A percentile compares a stretch with the other conserved stretches of the same genome.
phyloP scores from a whole-genome alignment of 2,329 filamentous ascomycete genomes.

The Trichoderma atroviride region DNA sequence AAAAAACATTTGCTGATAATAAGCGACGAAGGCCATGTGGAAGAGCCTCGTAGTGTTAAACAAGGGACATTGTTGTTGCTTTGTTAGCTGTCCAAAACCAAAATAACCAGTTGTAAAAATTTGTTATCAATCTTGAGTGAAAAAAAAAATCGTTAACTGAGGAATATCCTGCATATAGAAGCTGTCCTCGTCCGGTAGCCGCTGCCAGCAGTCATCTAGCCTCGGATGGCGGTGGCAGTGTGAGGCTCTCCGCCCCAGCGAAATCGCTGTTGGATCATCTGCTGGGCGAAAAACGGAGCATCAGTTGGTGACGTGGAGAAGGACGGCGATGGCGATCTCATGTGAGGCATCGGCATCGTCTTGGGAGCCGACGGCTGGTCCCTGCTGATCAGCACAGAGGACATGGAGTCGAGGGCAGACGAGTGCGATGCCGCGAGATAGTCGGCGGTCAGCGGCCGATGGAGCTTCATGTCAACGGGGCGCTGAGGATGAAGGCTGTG shows the following conservation, averaged over 20 bases:
- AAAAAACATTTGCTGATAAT: neutral
- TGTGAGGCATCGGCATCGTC: slow-evolving; percentile 42
- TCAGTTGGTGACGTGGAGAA: slow-evolving; percentile 51
- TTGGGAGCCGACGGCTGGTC: slow-evolving; percentile 38
- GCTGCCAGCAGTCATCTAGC: slow-evolving; percentile 37
- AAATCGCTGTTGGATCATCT: slow-evolving; percentile 49
- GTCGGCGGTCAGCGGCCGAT: slow-evolving; percentile 30
- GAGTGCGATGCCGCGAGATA: slow-evolving; percentile 29
- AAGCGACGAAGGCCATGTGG: neutral
- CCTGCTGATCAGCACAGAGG: slow-evolving; percentile 35
- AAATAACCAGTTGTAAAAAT: slow-evolving; percentile 2
- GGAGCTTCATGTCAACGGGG: slow-evolving; percentile 27
- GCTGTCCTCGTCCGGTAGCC: slow-evolving; percentile 25
- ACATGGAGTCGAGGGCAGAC: slow-evolving; percentile 32
- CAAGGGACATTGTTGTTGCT: neutral
- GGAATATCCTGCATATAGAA: slow-evolving; percentile 13
- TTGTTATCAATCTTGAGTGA: neutral
- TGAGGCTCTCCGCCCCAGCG: slow-evolving; percentile 53
- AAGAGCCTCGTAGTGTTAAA: slow-evolving; percentile 4
- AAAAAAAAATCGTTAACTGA: slow-evolving; percentile 15
- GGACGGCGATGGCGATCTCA: slow-evolving; percentile 49
- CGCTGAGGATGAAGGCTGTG: slow-evolving; percentile 41
- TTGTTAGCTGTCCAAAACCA: slow-evolving; percentile 13
- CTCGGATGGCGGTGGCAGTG: slow-evolving; percentile 52
- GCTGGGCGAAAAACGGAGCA: slow-evolving; percentile 44